These are phyloP conservation scores for Platanthera guangdongensis DNA, from an alignment of 106 monocot genomes.

Conservation along the genomic window DNA sequence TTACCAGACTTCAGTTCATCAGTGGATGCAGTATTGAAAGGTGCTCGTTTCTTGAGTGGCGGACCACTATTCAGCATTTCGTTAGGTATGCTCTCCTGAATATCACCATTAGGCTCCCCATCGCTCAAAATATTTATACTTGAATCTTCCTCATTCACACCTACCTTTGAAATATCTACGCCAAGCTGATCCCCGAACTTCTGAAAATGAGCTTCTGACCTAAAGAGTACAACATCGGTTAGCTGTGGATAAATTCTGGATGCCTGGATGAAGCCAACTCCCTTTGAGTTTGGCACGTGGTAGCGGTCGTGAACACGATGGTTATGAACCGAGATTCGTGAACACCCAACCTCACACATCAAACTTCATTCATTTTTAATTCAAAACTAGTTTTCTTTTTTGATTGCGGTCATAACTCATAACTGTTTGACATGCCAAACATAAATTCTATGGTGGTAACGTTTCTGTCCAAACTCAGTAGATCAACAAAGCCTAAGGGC, in stretches of 20 bases:
- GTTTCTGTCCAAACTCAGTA: too few species aligned
- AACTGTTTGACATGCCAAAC: too few species aligned
- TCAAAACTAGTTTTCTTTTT: neutral
- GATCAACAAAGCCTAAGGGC: too few species aligned
- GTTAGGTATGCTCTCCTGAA: constrained; percentile 18
- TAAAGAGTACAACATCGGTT: neutral
- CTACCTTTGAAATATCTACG: constrained; percentile 31
- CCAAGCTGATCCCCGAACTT: constrained; percentile 32
- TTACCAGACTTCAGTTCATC: constrained; percentile 39
- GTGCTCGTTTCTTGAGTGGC: constrained; percentile 28
- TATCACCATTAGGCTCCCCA: constrained; percentile 24
- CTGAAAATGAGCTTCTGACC: constrained; percentile 42
- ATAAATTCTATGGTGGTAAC: too few species aligned
- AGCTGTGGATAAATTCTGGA: neutral
- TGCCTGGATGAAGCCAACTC: neutral
- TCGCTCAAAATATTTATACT: constrained; percentile 39
- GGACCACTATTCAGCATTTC: constrained; percentile 21
- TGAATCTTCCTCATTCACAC: constrained; percentile 41
- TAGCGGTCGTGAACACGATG: too few species aligned
- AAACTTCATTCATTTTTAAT: too few species aligned
- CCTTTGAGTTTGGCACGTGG: neutral
- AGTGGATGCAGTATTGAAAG: constrained; percentile 10
- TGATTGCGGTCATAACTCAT: too few species aligned
- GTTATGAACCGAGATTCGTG: too few species aligned
- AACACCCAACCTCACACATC: too few species aligned